Evolutionary conservation across 1,139 yeast species (phyloP).

Genomic region (Debaryomycetaceae sp.): DNA sequence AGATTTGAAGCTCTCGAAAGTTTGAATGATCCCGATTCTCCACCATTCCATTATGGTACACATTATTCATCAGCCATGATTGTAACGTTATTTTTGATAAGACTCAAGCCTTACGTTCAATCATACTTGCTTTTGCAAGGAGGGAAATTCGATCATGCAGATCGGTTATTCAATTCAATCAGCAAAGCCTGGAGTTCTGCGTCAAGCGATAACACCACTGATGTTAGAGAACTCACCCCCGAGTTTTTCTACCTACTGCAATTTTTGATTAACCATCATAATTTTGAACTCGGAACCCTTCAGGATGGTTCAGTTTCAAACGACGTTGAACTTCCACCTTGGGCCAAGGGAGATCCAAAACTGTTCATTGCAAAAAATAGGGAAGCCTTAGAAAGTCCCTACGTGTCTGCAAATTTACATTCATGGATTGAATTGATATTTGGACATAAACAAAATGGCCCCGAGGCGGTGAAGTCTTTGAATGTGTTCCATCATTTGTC

Average conservation of each 20-base stretch:
- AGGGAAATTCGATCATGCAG: constrained; percentile 85
- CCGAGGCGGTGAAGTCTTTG: constrained; percentile 56
- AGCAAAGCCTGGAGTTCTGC: constrained; percentile 78
- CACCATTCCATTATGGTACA: constrained; percentile 88
- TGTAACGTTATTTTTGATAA: constrained; percentile 70
- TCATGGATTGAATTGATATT: constrained; percentile 82
- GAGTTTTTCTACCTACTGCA: constrained; percentile 82
- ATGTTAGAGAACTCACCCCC: constrained; percentile 81
- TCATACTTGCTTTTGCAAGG: constrained; percentile 77
- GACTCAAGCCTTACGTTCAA: constrained; percentile 76
- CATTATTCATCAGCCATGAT: constrained; percentile 93
- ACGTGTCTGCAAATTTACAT: constrained; percentile 70
- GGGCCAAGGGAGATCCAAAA: constrained; percentile 77
- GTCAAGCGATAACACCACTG: constrained; percentile 74
- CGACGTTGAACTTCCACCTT: constrained; percentile 69
- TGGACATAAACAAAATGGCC: constrained; percentile 75
- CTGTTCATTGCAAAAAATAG: constrained; percentile 69
- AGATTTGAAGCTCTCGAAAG: constrained; percentile 65
- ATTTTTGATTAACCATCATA: constrained; percentile 59
- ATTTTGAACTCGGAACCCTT: constrained; percentile 62
- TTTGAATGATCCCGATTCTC: constrained; percentile 49
- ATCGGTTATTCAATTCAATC: constrained; percentile 69
- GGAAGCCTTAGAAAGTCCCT: constrained; percentile 77
- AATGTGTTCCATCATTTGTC: constrained; percentile 82
- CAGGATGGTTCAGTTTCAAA: constrained; percentile 60